Base-by-base conservation (phyloP, 768 basidiomycete species). In the Tephrocybe sp. region DNA sequence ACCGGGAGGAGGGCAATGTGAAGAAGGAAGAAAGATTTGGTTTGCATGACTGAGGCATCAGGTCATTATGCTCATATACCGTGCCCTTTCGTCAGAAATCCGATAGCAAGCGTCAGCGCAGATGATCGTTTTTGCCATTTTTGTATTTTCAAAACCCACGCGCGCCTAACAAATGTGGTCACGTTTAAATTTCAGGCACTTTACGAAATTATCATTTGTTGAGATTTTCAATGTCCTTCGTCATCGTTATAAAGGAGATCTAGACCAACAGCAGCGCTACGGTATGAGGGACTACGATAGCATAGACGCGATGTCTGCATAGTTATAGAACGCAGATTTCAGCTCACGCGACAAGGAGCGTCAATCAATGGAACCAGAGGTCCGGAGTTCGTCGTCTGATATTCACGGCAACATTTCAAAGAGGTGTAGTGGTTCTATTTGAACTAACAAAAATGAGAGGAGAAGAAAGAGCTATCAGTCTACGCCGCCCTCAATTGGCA, bases 1-100 rank as follows among this genome's bases (percentile, higher is more conserved):
- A 72, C 45, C 6, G 69, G 71, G 40, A 72, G 41, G 23, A 69
- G 61, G 36, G 72, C 60, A 60, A 72, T 69, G 69, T 68, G 71
- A 68, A 72, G 36, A 32, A 67, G 56, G 30, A 64, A 56, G 31
- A 58, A 57, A 48, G 58, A 65, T 65, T 62, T 67, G 60, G 68
- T 47, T 38, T 57, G 67, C 70, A 74, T 75, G 66, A 67, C 61
- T 48, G 58, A 67, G 62, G 45, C 55, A 49, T 53, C 13, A 38
- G 23, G 12, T 23, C 51, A 55, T 53, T 19, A 30, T 48, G 52
- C 39, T 54, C 51, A 48, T 49, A 56, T 57, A 55, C 22, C 17
- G n/a, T n/a, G 12, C 16, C 17, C n/a, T 13, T 45, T 51, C 23
- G 42, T 42, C 39, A 48, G 40, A 7, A n/a, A 35, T 43, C 49